Base-by-base conservation (phyloP, 1,284 basidiomycete species). In the Austroboletus olivaceoglutinosus region DNA sequence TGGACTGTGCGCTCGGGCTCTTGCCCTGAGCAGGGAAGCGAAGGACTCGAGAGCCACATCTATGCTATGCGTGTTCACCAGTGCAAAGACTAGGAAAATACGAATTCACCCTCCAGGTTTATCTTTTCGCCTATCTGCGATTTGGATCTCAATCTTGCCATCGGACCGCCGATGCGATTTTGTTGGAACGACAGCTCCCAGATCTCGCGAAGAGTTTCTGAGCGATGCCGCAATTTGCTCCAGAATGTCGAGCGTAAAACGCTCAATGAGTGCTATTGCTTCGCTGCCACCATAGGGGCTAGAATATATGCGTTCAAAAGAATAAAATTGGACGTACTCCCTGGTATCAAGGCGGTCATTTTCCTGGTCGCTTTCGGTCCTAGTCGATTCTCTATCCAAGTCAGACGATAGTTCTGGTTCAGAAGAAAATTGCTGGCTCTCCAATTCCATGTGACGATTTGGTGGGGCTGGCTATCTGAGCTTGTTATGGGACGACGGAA, bases 221-320 rank as follows among this genome's bases (percentile, higher is more conserved):
- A 64, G 51, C 9, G 64, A 63, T 2, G 50, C 43, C 2, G 68
- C 69, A 9, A 86, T 71, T 60, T 86, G 82, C 18, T 67, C 70
- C 29, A 86, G 65, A 44, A 87, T 78, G 22, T 74, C 73, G 21
- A 81, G 56, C 0, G 79, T 71, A 44, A 85, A 67, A 15, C 70
- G 69, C 66, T 87, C 85, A 4, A 86, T 73, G n/a, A 50, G 53
- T 47, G 57, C 45, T 36, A 66, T 55, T 9, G 64, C 47, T 42
- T 67, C 62, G 36, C 56, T 65, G 39, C 19, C 47, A 22, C 12
- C 27, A 12, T 12, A 61, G 56, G 42, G 12, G 21, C 12, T 60
- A 50, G 45, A 57, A 19, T 58, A 59, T 71, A 54, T 68, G 50
- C 54, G 23, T 42, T 25, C 18, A n/a, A 4, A 21, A 9, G 6